These are phyloP conservation scores for Gyrodon lividus DNA, from an alignment of 768 basidiomycete genomes.

Conservation along the genomic window DNA sequence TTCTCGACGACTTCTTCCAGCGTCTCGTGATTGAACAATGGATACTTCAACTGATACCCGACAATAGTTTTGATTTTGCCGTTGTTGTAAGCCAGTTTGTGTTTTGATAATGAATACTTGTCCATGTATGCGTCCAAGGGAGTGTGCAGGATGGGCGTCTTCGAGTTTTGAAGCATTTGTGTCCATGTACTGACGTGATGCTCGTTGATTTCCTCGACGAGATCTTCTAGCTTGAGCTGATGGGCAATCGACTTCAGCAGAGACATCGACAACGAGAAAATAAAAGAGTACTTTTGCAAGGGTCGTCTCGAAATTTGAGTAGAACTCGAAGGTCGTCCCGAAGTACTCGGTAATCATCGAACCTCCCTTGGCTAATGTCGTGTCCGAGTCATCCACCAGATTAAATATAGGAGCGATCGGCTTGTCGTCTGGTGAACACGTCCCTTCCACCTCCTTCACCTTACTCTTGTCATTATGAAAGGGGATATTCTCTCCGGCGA, in stretches of 20 bases:
- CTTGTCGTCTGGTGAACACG: constrained; percentile 53
- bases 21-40: constrained; percentile 59
- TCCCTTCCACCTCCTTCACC: constrained; percentile 59
- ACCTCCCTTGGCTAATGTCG: constrained; percentile 65
- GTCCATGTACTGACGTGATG: constrained; percentile 82
- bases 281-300: constrained; percentile 54
- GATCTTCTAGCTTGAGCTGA: constrained; percentile 65
- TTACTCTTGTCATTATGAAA: constrained; percentile 66
- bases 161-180: constrained; percentile 70
- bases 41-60: constrained; percentile 64
- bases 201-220: constrained; percentile 82
- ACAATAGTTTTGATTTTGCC: constrained; percentile 71
- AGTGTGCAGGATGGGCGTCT: constrained; percentile 68
- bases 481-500: constrained; percentile 44
- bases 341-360: constrained; percentile 68
- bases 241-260: neutral
- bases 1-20: constrained; percentile 73
- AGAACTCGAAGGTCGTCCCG: constrained; percentile 79
- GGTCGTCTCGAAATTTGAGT: constrained; percentile 66
- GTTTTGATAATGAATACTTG: constrained; percentile 67
- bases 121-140: constrained; percentile 81
- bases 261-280: neutral
- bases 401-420: constrained; percentile 81
- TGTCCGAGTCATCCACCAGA: constrained; percentile 76
- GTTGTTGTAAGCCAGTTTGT: constrained; percentile 65